Base-by-base conservation (phyloP, 352 stramenopile species). In the Globisporangium paroecandrum region DNA sequence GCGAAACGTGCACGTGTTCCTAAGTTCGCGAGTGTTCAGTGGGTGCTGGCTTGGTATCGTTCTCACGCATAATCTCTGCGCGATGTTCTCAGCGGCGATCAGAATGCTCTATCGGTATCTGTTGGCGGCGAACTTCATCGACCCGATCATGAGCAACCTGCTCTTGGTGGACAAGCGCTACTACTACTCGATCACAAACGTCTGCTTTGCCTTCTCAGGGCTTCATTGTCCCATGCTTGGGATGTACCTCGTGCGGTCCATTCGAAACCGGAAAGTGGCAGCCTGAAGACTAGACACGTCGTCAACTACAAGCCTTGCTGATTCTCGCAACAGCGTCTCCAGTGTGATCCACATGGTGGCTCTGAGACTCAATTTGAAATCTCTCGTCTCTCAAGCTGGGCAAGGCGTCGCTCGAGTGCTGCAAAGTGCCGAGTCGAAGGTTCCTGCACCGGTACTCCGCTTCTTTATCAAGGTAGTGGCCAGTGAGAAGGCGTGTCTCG, bases 91-190 rank as follows among this genome's bases (percentile, higher is more conserved):
- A 1, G 38, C 6, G 18, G 10, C 32, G 13, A 43, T 69, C 5
- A 55, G 46, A 1, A 9, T 61, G 1, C 56, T 69, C 36, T 69
- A 69, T 18, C 64, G 38, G 15, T 69, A 59, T 41, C 8, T 69
- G 4, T n/a, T 29, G 15, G 59, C 27, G 43, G 25, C 29, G 22
- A 69, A 51, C 29, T 38, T 69, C 27, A 20, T 49, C 20, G 34
- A 36, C 18, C 58, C 9, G 7, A 20, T 64, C 29, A 24, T 58
- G 47, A 58, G 38, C 27, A 58, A 64, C 41, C 18, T 34, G 15
- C 32, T 64, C 12, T 43, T 20, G 8, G n/a, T 62, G 24, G 24
- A 69, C 24, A 22, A 8, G 27, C 12, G 18, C 38, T 58, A 69
- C 29, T 69, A 57, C 38, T 13, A 20, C 25, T 22, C 38, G 25